phyloP scores from a whole-genome alignment of 768 basidiomycete genomes.

The Lentinula boryana region DNA sequence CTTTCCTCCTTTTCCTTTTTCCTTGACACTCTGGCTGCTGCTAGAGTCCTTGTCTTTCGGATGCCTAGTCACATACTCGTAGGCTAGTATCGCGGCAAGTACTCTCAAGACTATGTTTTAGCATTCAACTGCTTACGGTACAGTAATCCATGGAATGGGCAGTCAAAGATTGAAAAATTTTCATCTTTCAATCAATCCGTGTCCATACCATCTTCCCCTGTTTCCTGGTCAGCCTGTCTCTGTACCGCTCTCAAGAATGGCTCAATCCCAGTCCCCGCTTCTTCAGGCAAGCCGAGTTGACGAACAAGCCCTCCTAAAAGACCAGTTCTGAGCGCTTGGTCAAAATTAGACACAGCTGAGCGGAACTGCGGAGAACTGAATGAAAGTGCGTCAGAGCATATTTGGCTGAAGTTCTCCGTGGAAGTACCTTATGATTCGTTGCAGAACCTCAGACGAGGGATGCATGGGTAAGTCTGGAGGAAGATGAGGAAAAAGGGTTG shows the following conservation, averaged over 20 bases:
- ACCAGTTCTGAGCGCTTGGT: conserved; percentile 81
- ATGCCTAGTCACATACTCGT: too few species aligned
- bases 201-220: conserved; percentile 62
- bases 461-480: conserved; percentile 71
- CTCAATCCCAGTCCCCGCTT: conserved; percentile 71
- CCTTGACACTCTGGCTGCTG: too few species aligned
- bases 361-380: conserved; percentile 75
- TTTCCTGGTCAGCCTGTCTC: conserved; percentile 60
- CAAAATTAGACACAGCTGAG: conserved; percentile 70
- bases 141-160: too few species aligned
- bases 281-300: conserved; percentile 76
- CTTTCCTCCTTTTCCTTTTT: too few species aligned
- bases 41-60: too few species aligned
- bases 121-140: too few species aligned
- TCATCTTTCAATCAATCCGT: conserved; percentile 49
- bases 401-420: neutral
- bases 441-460: conserved; percentile 63
- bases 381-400: neutral
- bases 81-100: too few species aligned
- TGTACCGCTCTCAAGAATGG: conserved; percentile 79
- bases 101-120: too few species aligned
- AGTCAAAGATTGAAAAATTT: too few species aligned
- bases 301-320: conserved; percentile 70
- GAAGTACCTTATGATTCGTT: conserved; percentile 59
- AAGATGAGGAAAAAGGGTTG: conserved; percentile 73